These are phyloP conservation scores for Chlamydomonas sphaeroides DNA, from an alignment of 139 green algal genomes.

Conservation along the genomic window DNA sequence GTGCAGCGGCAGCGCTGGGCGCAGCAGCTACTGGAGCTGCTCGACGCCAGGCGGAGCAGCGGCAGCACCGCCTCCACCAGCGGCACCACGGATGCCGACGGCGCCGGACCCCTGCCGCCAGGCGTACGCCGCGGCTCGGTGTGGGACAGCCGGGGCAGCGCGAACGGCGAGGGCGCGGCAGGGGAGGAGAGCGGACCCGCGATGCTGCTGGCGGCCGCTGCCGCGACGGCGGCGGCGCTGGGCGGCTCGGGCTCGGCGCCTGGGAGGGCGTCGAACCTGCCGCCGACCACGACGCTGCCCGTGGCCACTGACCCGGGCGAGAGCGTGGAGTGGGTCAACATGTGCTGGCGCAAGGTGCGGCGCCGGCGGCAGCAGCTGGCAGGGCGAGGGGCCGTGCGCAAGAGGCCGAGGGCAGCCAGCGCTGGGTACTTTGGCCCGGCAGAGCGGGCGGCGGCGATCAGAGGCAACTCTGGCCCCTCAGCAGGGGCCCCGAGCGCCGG, in stretches of 20 bases:
- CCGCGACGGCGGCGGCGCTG: not conserved
- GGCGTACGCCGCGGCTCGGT: no score
- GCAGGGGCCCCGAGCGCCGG: no score
- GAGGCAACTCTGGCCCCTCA: no score
- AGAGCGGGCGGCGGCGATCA: no score
- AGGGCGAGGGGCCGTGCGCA: no score
- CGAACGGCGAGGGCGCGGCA: not conserved
- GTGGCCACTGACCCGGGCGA: slow-evolving; percentile 76
- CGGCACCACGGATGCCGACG: not conserved
- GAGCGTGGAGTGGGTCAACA: slow-evolving; percentile 97
- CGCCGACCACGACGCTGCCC: no score
- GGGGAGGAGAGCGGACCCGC: not conserved
- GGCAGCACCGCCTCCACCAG: slow-evolving; percentile 9
- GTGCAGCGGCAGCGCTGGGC: slow-evolving; percentile 33
- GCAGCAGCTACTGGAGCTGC: slow-evolving; percentile 23
- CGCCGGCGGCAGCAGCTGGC: no score
- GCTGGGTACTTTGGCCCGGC: no score
- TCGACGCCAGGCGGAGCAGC: slow-evolving; percentile 6
- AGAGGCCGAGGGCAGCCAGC: no score
- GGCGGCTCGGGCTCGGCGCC: not conserved
- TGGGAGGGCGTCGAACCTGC: not conserved
- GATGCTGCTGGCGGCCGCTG: not conserved
- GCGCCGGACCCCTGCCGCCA: no score
- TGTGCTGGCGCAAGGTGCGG: slow-evolving; percentile 95
- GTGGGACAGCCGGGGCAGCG: not conserved